Percentiles rank a stretch among this genome's conserved stretches.
Evolutionary conservation across 176 grass and related monocot genomes (phyloP).

Genomic region (Rhynchospora tenuis): DNA sequence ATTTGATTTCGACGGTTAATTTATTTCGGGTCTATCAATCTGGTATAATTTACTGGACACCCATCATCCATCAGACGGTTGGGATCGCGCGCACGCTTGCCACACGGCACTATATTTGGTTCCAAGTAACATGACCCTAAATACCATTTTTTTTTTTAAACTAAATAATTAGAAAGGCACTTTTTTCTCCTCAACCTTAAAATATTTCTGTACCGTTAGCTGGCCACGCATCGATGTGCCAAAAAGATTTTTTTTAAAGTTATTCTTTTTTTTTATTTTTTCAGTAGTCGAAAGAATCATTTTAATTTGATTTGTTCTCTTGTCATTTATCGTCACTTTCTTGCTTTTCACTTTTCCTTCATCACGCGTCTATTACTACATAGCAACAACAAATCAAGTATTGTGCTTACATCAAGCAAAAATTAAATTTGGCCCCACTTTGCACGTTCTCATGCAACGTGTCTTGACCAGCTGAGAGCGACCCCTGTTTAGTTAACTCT

Average conservation of each 20-base stretch:
- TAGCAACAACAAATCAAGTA: neutral
- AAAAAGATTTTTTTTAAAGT: too few species aligned
- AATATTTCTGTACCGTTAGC: neutral
- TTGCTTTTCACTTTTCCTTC: too few species aligned
- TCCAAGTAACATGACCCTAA: too few species aligned
- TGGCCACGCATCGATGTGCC: too few species aligned
- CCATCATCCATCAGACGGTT: too few species aligned
- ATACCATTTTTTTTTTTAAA: too few species aligned
- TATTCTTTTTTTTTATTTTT: neutral
- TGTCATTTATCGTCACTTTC: neutral
- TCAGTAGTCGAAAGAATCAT: neutral
- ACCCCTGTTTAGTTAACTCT: neutral
- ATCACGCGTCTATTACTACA: neutral
- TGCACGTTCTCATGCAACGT: slow-evolving; percentile 29
- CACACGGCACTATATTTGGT: too few species aligned
- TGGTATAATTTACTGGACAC: too few species aligned
- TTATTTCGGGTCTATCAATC: too few species aligned
- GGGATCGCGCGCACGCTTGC: too few species aligned
- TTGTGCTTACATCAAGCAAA: neutral
- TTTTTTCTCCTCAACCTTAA: neutral
- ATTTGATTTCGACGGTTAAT: too few species aligned
- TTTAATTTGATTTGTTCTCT: neutral
- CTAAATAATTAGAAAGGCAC: neutral
- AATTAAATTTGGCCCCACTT: neutral
- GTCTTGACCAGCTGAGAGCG: slow-evolving; percentile 12